phyloP scores from a whole-genome alignment of 2,329 filamentous ascomycete species.

The Daldinia eschscholtzii region DNA sequence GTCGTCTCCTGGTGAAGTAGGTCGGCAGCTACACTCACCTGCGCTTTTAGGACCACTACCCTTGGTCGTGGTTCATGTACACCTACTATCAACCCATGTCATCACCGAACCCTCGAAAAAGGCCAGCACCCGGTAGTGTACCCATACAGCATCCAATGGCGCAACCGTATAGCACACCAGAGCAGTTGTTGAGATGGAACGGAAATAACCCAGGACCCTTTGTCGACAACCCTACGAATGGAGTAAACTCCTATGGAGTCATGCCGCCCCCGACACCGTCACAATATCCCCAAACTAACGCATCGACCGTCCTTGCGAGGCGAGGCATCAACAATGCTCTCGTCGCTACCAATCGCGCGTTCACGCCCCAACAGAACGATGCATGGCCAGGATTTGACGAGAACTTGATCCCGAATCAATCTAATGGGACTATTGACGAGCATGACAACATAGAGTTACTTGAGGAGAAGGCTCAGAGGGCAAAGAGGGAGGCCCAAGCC shows the following conservation, averaged over 20 bases:
- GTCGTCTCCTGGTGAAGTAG: slow-evolving; percentile 17
- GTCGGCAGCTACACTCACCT: slow-evolving; percentile 21
- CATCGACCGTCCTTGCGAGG: slow-evolving; percentile 66
- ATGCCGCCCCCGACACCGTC: slow-evolving; percentile 51
- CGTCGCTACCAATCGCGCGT: slow-evolving; percentile 53
- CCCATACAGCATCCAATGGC: slow-evolving; percentile 58
- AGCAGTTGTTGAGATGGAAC: slow-evolving; percentile 68
- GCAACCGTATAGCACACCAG: slow-evolving; percentile 56
- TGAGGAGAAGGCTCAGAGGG: slow-evolving; percentile 81
- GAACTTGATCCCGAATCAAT: slow-evolving; percentile 56
- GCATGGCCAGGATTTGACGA: slow-evolving; percentile 60
- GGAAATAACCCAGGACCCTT: slow-evolving; percentile 54
- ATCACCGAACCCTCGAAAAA: slow-evolving; percentile 53
- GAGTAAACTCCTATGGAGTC: slow-evolving; percentile 52
- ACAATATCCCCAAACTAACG: slow-evolving; percentile 52
- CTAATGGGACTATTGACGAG: slow-evolving; percentile 60
- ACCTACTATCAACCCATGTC: slow-evolving; percentile 49
- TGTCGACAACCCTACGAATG: slow-evolving; percentile 53
- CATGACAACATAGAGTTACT: slow-evolving; percentile 82
- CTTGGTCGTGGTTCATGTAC: slow-evolving; percentile 47
- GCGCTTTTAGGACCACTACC: slow-evolving; percentile 9
- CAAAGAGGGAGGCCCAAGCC: slow-evolving; percentile 87
- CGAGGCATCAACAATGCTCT: slow-evolving; percentile 65
- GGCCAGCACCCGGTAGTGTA: slow-evolving; percentile 52
- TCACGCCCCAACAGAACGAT: slow-evolving; percentile 50